Percentiles rank a stretch among this genome's conserved stretches.
Conservation (phyloP, 805 yeast genomes). For the Priceomyces carsonii region DNA sequence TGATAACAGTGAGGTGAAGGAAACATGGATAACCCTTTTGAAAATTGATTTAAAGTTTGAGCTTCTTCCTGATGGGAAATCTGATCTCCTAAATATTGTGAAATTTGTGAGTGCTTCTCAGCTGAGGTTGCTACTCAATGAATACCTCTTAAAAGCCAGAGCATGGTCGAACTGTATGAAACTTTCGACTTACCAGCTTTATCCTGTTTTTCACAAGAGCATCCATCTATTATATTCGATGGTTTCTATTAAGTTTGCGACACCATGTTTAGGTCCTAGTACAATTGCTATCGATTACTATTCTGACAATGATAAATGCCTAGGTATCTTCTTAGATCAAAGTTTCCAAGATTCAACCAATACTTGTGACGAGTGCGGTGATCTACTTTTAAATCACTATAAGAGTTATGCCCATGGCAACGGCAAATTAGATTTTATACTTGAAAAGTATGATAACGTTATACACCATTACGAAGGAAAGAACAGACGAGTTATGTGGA, state of each 20-base stretch:
- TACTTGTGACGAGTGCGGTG: slow-evolving; percentile 80
- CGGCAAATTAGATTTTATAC: slow-evolving; percentile 75
- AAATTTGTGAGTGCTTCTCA: slow-evolving; percentile 34
- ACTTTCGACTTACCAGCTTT: slow-evolving; percentile 37
- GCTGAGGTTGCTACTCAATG: slow-evolving; percentile 50
- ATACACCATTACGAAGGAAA: slow-evolving; percentile 23
- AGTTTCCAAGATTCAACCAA: slow-evolving; percentile 65
- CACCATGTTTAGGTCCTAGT: slow-evolving; percentile 93
- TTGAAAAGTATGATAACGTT: slow-evolving; percentile 50
- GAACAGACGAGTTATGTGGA: slow-evolving; percentile 80
- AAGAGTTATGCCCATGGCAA: slow-evolving; percentile 86
- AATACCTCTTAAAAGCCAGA: slow-evolving; percentile 50
- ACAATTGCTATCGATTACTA: slow-evolving; percentile 82
- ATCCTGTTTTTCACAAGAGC: slow-evolving; percentile 65
- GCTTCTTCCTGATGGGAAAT: slow-evolving; percentile 36
- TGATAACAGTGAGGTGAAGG: slow-evolving; percentile 24
- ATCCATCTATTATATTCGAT: slow-evolving; percentile 77
- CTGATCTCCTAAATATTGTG: slow-evolving; percentile 39
- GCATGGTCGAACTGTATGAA: slow-evolving; percentile 41
- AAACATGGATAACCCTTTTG: slow-evolving; percentile 26
- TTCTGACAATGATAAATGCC: slow-evolving; percentile 84
- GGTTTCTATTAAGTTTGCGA: slow-evolving; percentile 79
- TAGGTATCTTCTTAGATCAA: slow-evolving; percentile 88
- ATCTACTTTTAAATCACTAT: slow-evolving; percentile 68
- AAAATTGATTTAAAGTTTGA: slow-evolving; percentile 24